Conservation (phyloP, 441 rosid species). For the Populus hybrid region DNA sequence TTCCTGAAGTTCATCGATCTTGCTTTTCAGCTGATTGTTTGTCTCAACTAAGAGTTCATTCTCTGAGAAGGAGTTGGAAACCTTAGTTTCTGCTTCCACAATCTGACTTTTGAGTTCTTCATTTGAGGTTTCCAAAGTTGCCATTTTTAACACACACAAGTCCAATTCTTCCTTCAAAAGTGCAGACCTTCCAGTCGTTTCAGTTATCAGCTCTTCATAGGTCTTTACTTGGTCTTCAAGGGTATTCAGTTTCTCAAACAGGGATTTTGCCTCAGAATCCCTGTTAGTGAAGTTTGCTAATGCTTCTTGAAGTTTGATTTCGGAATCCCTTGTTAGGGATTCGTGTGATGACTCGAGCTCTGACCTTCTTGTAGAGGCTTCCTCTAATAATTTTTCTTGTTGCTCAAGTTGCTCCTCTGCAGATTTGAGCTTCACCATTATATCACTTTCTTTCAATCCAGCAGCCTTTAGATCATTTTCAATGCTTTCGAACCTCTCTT, state of each 20-base stretch:
- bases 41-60: slow-evolving; percentile 68
- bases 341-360: slow-evolving; percentile 65
- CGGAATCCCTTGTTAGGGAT: slow-evolving; percentile 59
- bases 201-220: slow-evolving; percentile 51
- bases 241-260: slow-evolving; percentile 51
- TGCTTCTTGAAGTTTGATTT: slow-evolving; percentile 58
- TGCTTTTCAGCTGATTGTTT: slow-evolving; percentile 69
- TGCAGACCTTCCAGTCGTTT: slow-evolving; percentile 52
- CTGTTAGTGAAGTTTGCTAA: slow-evolving; percentile 41
- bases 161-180: slow-evolving; percentile 70
- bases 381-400: slow-evolving; percentile 53
- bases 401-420: slow-evolving; percentile 67
- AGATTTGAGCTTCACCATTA: slow-evolving; percentile 65
- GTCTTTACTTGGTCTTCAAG: slow-evolving; percentile 60
- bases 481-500: slow-evolving; percentile 52
- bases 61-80: slow-evolving; percentile 55
- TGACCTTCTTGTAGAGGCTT: slow-evolving; percentile 44
- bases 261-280: slow-evolving; percentile 57
- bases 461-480: slow-evolving; percentile 65
- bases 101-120: slow-evolving; percentile 62
- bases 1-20: slow-evolving; percentile 71
- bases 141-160: slow-evolving; percentile 41
- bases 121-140: slow-evolving; percentile 52
- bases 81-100: slow-evolving; percentile 54
- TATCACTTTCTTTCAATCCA: slow-evolving; percentile 61